Conservation (phyloP, 768 basidiomycete species). For the Leccinum aurantiacum region DNA sequence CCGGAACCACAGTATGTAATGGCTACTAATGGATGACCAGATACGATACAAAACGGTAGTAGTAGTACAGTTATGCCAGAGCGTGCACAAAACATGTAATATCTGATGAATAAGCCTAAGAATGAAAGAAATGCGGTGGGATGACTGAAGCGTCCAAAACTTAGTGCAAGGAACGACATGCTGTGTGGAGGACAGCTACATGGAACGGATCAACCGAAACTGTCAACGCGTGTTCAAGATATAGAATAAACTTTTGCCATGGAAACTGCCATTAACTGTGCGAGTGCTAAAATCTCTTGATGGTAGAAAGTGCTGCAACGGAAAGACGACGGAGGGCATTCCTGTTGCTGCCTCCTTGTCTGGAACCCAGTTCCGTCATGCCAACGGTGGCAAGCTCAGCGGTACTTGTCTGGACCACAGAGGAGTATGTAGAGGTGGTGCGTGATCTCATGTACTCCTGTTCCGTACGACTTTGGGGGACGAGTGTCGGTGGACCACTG, state of each 20-base stretch:
- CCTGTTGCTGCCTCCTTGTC: conserved; percentile 19
- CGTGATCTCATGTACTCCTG: conserved; percentile 15
- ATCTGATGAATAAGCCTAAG: background rate
- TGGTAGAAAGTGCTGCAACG: conserved; percentile 32
- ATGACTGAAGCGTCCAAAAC: conserved; percentile 4
- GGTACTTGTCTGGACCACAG: conserved; percentile 14
- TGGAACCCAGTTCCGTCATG: conserved; percentile 11
- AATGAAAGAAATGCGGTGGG: background rate
- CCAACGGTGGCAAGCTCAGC: conserved; percentile 9
- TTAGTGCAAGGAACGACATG: conserved; percentile 9
- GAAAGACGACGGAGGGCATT: conserved; percentile 32
- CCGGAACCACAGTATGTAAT: conserved; percentile 1
- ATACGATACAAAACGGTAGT: conserved; percentile 21
- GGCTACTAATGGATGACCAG: background rate
- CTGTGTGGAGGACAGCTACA: background rate
- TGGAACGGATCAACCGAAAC: background rate
- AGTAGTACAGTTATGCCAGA: conserved; percentile 5
- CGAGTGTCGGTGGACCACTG: conserved; percentile 1
- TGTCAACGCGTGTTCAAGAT: conserved; percentile 7
- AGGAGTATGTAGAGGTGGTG: conserved; percentile 27
- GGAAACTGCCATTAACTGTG: conserved; percentile 3
- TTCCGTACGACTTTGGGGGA: conserved; percentile 7
- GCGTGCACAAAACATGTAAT: background rate
- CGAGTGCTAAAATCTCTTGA: conserved; percentile 21
- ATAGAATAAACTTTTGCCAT: conserved; percentile 1